Evolutionary conservation across 2,329 filamentous ascomycete species (phyloP), one percentile per base, ranked within the genome.

Genomic region (Cladosporium sp.): DNA sequence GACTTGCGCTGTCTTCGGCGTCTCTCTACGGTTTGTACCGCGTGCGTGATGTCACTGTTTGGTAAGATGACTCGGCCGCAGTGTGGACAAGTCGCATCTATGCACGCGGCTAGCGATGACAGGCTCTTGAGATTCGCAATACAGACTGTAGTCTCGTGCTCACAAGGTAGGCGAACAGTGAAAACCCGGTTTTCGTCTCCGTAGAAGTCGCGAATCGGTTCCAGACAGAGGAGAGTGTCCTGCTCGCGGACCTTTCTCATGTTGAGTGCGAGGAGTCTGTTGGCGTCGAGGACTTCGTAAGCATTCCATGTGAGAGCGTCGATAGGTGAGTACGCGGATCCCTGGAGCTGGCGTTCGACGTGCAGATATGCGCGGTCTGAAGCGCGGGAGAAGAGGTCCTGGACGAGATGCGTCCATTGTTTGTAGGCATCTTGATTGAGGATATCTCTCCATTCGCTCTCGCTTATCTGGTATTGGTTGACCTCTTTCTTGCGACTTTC

Each of bases 291-390:
- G 12, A 35, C 35, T 3, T 49, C 40, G 40, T 61, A 61, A n/a
- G 10, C 16, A 10, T 61, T 29, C 58, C 58, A 61, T 31, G 23
- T 61, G 14, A 33, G 58, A 2, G 58, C 18, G n/a, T 23, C 29
- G 26, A 49, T 8, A 3, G 58, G n/a, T 3, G 11, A 31, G 40
- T 61, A 31, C 16, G 31, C 16, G 5, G 44, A 49, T 12, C 28
- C 26, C 14, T 49, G 40, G 21, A 50, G 58, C 40, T 61, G 58
- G n/a, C 58, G 58, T 50, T 61, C 11, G 46, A 62, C 59, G 44
- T 62, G 59, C 23, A 62, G 46, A 28, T 62, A 53, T n/a, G 59
- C 59, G 33, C 46, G 33, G 44, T 62, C 59, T 21, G 59, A 62
- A 5, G 44, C n/a, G 12, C 59, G 44, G 1, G 44, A 23, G 31